Base-by-base conservation (phyloP, 108 stramenopile genomes). In the Skeletonema grethae region DNA sequence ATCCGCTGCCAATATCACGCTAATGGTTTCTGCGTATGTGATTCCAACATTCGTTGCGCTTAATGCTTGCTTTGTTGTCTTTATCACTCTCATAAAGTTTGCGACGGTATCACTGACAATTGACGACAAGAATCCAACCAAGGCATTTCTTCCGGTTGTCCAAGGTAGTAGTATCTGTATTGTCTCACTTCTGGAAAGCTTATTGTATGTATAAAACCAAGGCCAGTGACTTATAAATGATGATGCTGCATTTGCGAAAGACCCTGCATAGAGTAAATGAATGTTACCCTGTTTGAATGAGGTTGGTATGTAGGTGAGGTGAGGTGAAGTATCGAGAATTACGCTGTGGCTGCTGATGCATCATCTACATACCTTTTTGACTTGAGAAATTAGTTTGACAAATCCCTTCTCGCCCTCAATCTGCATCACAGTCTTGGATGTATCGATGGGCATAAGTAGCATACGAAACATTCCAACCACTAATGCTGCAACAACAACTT, bases 381-480 rank as follows among this genome's bases (percentile, higher is more conserved):
- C 84, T 50, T 88, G 69, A 16, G 85, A 62, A 62, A 93, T 77
- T 10, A 95, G 70, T 57, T 64, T 75, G 11, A 63, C 79, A 69
- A 93, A 91, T 20, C 95, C 95, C 43, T 80, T 80, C 16, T 41
- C 69, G 2, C 79, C 68, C 73, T 97, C 94, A 29, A 99, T 97
- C 77, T 97, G 97, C 34, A 99, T 83, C n/a, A 97, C 95, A 0
- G 96, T 97, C 76, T 99, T 99, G 80, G 88, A 94, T 0, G 97
- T 97, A 80, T 99, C 98, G 41, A 99, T 86, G 18, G 93, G 77
- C 77, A 74, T 74, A 4, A 76, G 45, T 61, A 55, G 16, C 15
- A 96, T 88, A n/a, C 97, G 79, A 70, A 87, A 96, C 22, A 86
- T 46, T 15, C 92, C 98, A 10, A 97, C 96, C 24, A 95, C 73